Evolutionary conservation across 2,329 filamentous ascomycete species (phyloP).

Genomic region (Verticillium isaacii): DNA sequence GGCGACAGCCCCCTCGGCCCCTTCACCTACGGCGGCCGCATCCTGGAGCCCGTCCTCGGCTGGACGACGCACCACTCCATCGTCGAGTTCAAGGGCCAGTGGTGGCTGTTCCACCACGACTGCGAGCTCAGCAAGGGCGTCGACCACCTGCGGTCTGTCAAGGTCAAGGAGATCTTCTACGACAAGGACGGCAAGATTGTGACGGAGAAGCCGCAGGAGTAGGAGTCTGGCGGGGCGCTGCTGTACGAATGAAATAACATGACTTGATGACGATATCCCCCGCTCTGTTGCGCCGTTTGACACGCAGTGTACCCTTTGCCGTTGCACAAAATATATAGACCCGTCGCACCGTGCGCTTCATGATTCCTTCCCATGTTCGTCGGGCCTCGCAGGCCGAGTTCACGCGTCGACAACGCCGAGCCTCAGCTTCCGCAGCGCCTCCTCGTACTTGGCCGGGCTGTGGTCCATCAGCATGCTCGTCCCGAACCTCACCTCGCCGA

Average conservation of each 20-base stretch:
- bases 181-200: slow-evolving; percentile 60
- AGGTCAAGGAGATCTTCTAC: slow-evolving; percentile 71
- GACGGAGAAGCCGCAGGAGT: slow-evolving; percentile 28
- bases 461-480: slow-evolving; percentile 73
- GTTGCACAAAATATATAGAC: too few species aligned
- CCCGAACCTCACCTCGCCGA: slow-evolving; percentile 67
- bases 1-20: slow-evolving; percentile 62
- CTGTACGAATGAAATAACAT: neutral
- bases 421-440: slow-evolving; percentile 57
- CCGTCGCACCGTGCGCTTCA: too few species aligned
- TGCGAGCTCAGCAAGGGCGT: slow-evolving; percentile 63
- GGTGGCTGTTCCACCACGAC: slow-evolving; percentile 77
- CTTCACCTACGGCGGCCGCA: slow-evolving; percentile 66
- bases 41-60: slow-evolving; percentile 71
- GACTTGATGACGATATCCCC: neutral
- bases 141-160: slow-evolving; percentile 68
- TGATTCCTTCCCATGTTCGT: too few species aligned
- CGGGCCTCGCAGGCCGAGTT: too few species aligned
- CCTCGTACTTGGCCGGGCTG: slow-evolving; percentile 69
- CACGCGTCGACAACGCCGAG: slow-evolving; percentile 35
- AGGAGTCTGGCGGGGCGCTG: neutral
- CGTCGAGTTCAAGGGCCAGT: slow-evolving; percentile 65
- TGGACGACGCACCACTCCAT: slow-evolving; percentile 83
- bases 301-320: too few species aligned
- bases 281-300: too few species aligned